Base-by-base conservation (phyloP, 2,329 filamentous ascomycete species). In the Aspergillus sp. region DNA sequence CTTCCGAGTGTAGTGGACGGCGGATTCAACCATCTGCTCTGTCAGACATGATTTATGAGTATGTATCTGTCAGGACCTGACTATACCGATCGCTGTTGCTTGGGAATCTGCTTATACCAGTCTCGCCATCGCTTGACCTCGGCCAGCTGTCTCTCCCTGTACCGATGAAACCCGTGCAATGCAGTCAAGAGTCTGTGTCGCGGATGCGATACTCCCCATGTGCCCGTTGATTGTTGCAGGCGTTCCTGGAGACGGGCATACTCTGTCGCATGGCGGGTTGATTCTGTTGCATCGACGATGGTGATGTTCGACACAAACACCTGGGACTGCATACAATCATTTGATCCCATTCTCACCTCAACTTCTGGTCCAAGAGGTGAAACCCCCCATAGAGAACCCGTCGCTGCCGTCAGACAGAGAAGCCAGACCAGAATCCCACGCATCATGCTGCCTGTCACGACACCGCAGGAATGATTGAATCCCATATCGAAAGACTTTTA, bases 1-100 rank as follows among this genome's bases (percentile, higher is more conserved):
- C 56, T 81, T 83, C 53, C 81, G 78, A 2, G 79, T 78, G 59
- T 84, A 87, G 44, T 81, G 74, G 38, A 85, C 65, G 1, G 77
- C 69, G n/a, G 80, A 77, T 56, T 85, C 81, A 2, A 87, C 76
- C 80, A 5, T 86, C 76, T 79, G 43, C 5, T 20, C 14, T 2
- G 34, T 38, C 14, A 38, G 34, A 16, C n/a, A 38, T n/a, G 14
- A 38, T n/a, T n/a, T 13, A n/a, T 5, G n/a, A 38, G 21, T 6
- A 5, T 13, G 11, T 45, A 20, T 23, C n/a, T n/a, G n/a, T n/a
- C n/a, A n/a, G n/a, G n/a, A 21, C 21, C 4, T 19, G 17, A 43
- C 13, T 19, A n/a, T 54, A 60, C 59, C 34, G 31, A 44, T 40
- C 56, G 49, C 41, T 65, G 61, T 11, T 16, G 21, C 25, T 63